Conservation (phyloP, 2,329 filamentous ascomycete genomes). For the Trichophyton mentagrophytes region DNA sequence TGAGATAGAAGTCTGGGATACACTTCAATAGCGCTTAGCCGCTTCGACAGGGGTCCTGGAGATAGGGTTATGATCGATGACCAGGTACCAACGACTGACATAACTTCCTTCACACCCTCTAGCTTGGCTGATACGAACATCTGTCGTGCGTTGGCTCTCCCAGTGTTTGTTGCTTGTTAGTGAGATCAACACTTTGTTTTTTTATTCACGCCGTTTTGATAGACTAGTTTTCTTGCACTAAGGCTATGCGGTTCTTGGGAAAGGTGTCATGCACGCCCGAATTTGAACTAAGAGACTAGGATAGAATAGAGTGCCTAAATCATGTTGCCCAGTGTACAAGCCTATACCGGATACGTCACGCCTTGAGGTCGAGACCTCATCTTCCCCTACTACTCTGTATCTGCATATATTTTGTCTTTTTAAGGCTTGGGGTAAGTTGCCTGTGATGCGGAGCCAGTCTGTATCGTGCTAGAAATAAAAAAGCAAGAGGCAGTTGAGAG, state of each 20-base stretch:
- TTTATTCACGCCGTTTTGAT: not conserved
- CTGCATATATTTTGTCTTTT: not conserved
- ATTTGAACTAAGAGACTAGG: not conserved
- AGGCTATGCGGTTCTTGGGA: not conserved
- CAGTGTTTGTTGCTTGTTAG: not conserved
- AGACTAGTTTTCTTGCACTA: not conserved
- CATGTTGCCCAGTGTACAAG: not conserved
- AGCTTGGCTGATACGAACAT: not conserved
- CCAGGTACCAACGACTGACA: not conserved
- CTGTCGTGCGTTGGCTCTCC: not conserved
- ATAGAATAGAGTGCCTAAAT: not conserved
- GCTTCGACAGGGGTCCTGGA: not conserved
- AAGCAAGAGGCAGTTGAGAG: not conserved
- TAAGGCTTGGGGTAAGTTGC: not conserved
- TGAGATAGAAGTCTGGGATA: slow-evolving; percentile 55
- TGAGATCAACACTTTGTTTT: not conserved
- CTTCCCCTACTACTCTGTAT: not conserved
- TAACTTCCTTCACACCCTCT: not conserved
- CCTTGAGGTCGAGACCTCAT: not conserved
- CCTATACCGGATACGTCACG: not conserved
- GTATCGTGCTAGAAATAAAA: not conserved
- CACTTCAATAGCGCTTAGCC: slow-evolving; percentile 25
- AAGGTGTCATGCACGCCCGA: not conserved
- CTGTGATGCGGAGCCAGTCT: not conserved
- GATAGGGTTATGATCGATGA: slow-evolving; percentile 4